These are phyloP conservation scores for Pythium phragmitis DNA, from an alignment of 352 stramenopile species.

Conservation along the genomic window DNA sequence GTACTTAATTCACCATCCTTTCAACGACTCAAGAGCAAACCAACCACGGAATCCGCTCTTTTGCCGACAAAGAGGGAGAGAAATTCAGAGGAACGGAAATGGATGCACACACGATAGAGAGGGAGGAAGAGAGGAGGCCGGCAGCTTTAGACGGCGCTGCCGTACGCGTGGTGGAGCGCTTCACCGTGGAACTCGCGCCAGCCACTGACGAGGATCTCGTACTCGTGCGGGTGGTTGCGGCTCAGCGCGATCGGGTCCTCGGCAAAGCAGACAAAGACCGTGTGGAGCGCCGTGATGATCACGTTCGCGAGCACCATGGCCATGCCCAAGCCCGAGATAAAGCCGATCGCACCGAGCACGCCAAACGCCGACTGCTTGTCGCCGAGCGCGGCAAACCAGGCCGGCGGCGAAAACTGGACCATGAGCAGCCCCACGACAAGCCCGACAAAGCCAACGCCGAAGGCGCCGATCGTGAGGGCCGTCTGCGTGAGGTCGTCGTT, in stretches of 20 bases:
- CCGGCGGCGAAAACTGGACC: constrained; percentile 56
- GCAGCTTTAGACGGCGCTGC: constrained; percentile 56
- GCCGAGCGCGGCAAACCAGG: constrained; percentile 61
- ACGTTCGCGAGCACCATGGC: constrained; percentile 82
- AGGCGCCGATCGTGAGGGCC: constrained; percentile 74
- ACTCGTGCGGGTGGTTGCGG: constrained; percentile 80
- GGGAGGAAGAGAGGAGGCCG: not conserved
- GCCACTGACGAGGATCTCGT: constrained; percentile 68
- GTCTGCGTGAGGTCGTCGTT: constrained; percentile 87
- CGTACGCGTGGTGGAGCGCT: constrained; percentile 66
- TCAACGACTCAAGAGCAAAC: not conserved
- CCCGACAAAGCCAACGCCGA: constrained; percentile 83
- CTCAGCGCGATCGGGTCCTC: constrained; percentile 84
- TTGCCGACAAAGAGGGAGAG: not conserved
- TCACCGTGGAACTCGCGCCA: constrained; percentile 85
- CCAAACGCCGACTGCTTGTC: constrained; percentile 48
- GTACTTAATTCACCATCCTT: constrained; percentile 4
- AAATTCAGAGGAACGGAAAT: not conserved
- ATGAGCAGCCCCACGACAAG: constrained; percentile 65
- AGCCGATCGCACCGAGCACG: constrained; percentile 62
- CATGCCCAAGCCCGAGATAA: constrained; percentile 83
- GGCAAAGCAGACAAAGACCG: constrained; percentile 87
- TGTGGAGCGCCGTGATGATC: constrained; percentile 82
- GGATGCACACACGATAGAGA: not conserved
- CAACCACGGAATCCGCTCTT: not conserved